Conservation (phyloP, 2,329 filamentous ascomycete genomes). For the Diaporthe batatas region DNA sequence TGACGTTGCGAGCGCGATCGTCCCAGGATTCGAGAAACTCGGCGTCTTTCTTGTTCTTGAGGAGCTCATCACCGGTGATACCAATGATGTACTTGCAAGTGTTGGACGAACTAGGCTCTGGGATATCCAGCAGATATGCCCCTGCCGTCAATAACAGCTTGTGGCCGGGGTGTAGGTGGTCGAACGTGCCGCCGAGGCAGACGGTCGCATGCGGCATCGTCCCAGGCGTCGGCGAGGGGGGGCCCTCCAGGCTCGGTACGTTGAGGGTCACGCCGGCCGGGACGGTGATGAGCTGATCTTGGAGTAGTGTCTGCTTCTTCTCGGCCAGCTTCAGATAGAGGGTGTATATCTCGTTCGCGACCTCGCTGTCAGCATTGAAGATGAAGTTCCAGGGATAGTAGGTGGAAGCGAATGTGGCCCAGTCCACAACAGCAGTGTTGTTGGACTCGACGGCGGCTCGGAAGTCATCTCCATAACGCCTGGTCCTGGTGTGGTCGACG, state of each 20-base stretch:
- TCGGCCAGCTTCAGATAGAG: constrained; percentile 63
- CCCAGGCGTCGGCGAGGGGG: constrained; percentile 43
- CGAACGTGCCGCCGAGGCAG: constrained; percentile 93
- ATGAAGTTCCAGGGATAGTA: constrained; percentile 74
- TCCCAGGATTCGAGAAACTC: constrained; percentile 87
- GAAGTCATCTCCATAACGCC: constrained; percentile 50
- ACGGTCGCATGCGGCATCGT: constrained; percentile 69
- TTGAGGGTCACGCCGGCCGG: constrained; percentile 66
- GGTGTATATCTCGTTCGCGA: constrained; percentile 70
- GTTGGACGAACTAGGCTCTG: constrained; percentile 52
- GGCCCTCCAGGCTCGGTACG: constrained; percentile 43
- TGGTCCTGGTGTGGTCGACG: constrained; percentile 69
- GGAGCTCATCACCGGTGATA: constrained; percentile 87
- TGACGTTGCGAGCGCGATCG: constrained; percentile 75
- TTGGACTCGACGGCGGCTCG: constrained; percentile 57
- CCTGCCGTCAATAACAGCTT: constrained; percentile 96
- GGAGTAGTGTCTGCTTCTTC: constrained; percentile 59
- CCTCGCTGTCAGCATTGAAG: constrained; percentile 75
- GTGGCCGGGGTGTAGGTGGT: constrained; percentile 94
- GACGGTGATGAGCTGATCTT: constrained; percentile 65
- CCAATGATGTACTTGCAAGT: constrained; percentile 80
- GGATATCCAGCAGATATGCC: constrained; percentile 75
- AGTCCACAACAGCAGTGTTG: constrained; percentile 62
- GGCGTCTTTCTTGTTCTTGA: constrained; percentile 90
- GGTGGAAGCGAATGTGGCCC: constrained; percentile 65